Conservation (phyloP, 257 asterid genomes). For the Fraxinus anomala region DNA sequence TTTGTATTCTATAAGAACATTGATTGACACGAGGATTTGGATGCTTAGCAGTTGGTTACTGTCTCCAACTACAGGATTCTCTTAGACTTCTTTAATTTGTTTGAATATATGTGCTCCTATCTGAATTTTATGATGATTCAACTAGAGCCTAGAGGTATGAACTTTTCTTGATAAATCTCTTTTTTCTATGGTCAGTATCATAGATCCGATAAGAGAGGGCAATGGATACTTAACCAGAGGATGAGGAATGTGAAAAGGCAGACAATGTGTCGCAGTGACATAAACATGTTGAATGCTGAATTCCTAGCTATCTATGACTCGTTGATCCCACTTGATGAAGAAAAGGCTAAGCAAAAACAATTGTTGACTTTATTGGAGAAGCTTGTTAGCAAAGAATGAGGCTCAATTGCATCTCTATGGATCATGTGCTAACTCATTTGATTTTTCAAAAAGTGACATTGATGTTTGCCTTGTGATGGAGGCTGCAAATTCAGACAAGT, state of each 20-base stretch:
- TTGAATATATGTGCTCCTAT: conserved; percentile 11
- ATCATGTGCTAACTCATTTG: conserved; percentile 96
- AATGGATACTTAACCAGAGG: conserved; percentile 70
- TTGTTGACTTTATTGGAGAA: conserved; percentile 59
- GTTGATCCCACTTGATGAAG: conserved; percentile 85
- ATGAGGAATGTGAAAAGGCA: conserved; percentile 61
- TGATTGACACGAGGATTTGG: not conserved
- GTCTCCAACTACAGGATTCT: not conserved
- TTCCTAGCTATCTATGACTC: conserved; percentile 66
- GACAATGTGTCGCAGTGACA: conserved; percentile 57
- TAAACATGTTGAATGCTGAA: conserved; percentile 46
- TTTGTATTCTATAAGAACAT: not conserved
- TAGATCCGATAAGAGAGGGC: conserved; percentile 84
- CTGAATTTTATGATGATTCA: conserved; percentile 3
- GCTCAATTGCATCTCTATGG: conserved; percentile 84
- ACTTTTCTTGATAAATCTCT: conserved; percentile 15
- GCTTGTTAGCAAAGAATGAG: conserved; percentile 66
- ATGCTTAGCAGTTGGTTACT: not conserved
- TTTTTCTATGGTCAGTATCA: conserved; percentile 55
- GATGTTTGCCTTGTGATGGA: conserved; percentile 86
- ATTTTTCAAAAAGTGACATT: conserved; percentile 85
- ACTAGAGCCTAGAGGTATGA: not conserved
- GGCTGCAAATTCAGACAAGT: conserved; percentile 54
- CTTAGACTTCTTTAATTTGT: conserved; percentile 7
- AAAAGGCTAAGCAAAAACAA: conserved; percentile 80